Percentiles rank a stretch among this genome's conserved stretches.
These are phyloP conservation scores for Acanthamoeba sp. DNA, from an alignment of 208 protist species.

Conservation along the genomic window DNA sequence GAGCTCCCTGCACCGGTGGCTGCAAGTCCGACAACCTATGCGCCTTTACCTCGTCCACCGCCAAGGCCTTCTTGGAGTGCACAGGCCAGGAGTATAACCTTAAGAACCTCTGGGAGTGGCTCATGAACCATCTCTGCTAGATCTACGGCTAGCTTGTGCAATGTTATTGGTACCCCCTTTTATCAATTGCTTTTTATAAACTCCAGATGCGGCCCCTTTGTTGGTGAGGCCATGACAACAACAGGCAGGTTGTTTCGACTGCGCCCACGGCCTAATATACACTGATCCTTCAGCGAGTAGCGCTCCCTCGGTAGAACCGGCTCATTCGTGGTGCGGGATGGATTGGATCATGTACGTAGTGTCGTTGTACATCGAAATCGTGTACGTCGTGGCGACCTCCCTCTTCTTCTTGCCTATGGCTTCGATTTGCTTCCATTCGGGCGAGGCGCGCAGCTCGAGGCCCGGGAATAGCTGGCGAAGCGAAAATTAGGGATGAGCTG, in stretches of 20 bases:
- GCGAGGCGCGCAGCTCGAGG: neutral
- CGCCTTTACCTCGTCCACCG: neutral
- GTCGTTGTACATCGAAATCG: conserved; percentile 1
- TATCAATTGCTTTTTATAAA: neutral
- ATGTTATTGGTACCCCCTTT: neutral
- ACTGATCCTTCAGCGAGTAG: neutral
- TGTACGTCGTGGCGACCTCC: neutral
- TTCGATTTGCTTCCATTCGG: neutral
- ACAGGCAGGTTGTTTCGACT: neutral
- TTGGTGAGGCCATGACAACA: too few relatives aligned
- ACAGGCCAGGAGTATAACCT: conserved; percentile 53
- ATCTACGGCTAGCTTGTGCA: neutral
- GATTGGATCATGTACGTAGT: conserved; percentile 19
- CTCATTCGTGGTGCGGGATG: neutral
- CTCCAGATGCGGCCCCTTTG: neutral
- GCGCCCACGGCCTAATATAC: neutral
- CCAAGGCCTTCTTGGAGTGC: conserved; percentile 45
- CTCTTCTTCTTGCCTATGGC: conserved; percentile 12
- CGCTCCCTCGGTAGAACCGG: neutral
- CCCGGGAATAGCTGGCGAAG: neutral
- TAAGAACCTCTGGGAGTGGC: conserved; percentile 46
- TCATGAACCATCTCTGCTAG: conserved; percentile 68
- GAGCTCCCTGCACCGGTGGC: neutral
- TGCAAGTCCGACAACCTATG: conserved; percentile 23
- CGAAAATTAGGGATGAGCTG: neutral